These are phyloP conservation scores for Malassezia obtusa DNA, from an alignment of 1,284 basidiomycete genomes.

Conservation along the genomic window DNA sequence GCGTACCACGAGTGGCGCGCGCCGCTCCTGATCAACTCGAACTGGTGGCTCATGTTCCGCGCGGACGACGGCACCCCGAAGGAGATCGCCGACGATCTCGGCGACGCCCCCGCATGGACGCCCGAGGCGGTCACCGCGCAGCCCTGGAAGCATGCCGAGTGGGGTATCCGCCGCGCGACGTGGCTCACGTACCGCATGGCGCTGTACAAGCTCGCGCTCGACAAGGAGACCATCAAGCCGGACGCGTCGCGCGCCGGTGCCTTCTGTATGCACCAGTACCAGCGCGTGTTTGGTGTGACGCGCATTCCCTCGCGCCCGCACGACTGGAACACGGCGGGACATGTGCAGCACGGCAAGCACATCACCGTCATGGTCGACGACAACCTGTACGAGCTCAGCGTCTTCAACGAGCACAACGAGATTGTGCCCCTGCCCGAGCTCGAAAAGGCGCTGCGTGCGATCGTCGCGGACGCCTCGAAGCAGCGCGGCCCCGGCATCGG, in stretches of 20 bases:
- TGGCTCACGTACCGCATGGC: constrained; percentile 70
- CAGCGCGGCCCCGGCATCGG: constrained; percentile 57
- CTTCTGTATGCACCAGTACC: constrained; percentile 57
- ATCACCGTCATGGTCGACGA: constrained; percentile 67
- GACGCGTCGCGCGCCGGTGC: constrained; percentile 54
- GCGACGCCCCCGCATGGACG: constrained; percentile 37
- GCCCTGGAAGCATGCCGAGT: constrained; percentile 51
- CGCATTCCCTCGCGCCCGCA: constrained; percentile 49
- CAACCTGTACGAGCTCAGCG: constrained; percentile 70
- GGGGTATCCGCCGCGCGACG: constrained; percentile 77
- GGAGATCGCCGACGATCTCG: constrained; percentile 28
- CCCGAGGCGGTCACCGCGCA: constrained; percentile 19
- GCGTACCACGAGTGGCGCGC: constrained; percentile 83
- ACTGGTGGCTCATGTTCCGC: constrained; percentile 89
- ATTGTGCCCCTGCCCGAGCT: constrained; percentile 56
- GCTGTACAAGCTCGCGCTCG: constrained; percentile 65
- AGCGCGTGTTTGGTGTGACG: constrained; percentile 46
- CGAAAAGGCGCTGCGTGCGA: constrained; percentile 59
- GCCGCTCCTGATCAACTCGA: constrained; percentile 80
- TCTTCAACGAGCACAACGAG: constrained; percentile 47
- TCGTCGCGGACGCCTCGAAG: constrained; percentile 61
- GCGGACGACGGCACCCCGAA: constrained; percentile 52
- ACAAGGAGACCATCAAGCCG: constrained; percentile 55
- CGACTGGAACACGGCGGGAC: constrained; percentile 49
- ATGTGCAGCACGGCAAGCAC: constrained; percentile 55